Base-by-base conservation (phyloP, 208 protist genomes). In the Crithidia expoeki region DNA sequence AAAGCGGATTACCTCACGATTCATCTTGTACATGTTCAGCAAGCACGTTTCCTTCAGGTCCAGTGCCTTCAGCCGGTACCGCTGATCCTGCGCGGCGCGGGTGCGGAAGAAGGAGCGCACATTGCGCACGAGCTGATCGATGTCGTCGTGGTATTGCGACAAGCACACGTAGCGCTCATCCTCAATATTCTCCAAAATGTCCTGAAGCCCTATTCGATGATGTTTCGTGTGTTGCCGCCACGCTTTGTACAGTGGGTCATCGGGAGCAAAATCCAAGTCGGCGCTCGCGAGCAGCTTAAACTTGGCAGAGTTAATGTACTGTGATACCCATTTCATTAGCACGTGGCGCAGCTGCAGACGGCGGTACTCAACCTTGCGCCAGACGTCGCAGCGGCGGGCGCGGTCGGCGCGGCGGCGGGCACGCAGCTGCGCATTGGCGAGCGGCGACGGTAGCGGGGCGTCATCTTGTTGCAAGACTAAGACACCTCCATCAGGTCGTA, bases 61-160 rank as follows among this genome's bases (percentile, higher is more conserved):
- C 9, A 89, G 67, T 16, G 85, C 91, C 46, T 83, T 81, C 50
- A 83, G 69, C 14, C 91, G 84, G 65, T 94, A 92, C 12, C 81
- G 77, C 64, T 87, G 79, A 42, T 92, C 85, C 34, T 60, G 38
- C 14, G 68, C 25, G 47, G 80, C 78, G 14, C 88, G 80, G 0
- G 87, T 87, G 46, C 79, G 72, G 59, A 96, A 96, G 71, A 96
- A 96, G 25, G 74, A 80, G 25, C 89, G 84, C 36, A 96, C 85
- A 68, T 93, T 94, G 47, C 76, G 79, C 30, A 90, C 84, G 47
- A 96, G 69, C 57, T 74, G 66, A 46, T 96, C 89, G 32, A 96
- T 77, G 65, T 96, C 91, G 60, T 93, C 86, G 76, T 91, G 72
- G 69, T 91, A 96, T 78, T 93, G 85, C 4, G 91, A 96, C n/a